Percentiles rank a stretch among this genome's conserved stretches.
Evolutionary conservation across 1,284 basidiomycete genomes (phyloP).

Genomic region (Grifola frondosa): DNA sequence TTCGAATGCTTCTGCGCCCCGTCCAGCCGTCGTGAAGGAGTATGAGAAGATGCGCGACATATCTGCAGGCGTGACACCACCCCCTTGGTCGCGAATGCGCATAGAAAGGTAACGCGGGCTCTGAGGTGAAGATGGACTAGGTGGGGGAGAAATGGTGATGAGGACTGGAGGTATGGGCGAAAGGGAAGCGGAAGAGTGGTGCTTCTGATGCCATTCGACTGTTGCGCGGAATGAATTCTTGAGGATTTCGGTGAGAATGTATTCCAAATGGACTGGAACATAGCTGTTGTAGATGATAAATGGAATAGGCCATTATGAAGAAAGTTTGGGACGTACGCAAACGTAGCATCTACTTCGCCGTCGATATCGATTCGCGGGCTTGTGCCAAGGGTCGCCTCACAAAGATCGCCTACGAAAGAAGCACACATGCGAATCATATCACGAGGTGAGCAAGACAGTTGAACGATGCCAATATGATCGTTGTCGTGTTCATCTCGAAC

Average conservation of each 20-base stretch:
- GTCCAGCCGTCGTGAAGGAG: slow-evolving; percentile 82
- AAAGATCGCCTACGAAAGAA: slow-evolving; percentile 81
- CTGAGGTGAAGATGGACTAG: slow-evolving; percentile 10
- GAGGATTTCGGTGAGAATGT: slow-evolving; percentile 82
- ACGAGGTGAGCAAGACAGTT: slow-evolving; percentile 66
- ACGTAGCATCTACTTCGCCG: slow-evolving; percentile 68
- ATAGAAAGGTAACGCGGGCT: slow-evolving; percentile 62
- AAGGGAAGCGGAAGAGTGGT: slow-evolving; percentile 36
- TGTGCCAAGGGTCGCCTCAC: slow-evolving; percentile 82
- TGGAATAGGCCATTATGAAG: slow-evolving; percentile 8
- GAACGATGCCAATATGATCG: slow-evolving; percentile 63
- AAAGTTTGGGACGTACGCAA: slow-evolving; percentile 57
- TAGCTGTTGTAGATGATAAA: slow-evolving; percentile 51
- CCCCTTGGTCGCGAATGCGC: slow-evolving; percentile 83
- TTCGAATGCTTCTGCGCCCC: slow-evolving; percentile 27
- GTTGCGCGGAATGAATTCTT: slow-evolving; percentile 92
- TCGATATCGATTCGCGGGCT: slow-evolving; percentile 69
- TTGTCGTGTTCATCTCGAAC: slow-evolving; percentile 30
- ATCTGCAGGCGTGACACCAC: slow-evolving; percentile 75
- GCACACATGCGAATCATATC: slow-evolving; percentile 75
- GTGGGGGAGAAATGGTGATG: slow-evolving; percentile 70
- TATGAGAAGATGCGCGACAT: slow-evolving; percentile 85
- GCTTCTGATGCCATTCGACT: slow-evolving; percentile 65
- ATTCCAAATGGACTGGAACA: slow-evolving; percentile 87
- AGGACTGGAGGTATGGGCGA: slow-evolving; percentile 59